Evolutionary conservation across 2,329 filamentous ascomycete genomes (phyloP).

Genomic region (Fonsecaea pugnacius): DNA sequence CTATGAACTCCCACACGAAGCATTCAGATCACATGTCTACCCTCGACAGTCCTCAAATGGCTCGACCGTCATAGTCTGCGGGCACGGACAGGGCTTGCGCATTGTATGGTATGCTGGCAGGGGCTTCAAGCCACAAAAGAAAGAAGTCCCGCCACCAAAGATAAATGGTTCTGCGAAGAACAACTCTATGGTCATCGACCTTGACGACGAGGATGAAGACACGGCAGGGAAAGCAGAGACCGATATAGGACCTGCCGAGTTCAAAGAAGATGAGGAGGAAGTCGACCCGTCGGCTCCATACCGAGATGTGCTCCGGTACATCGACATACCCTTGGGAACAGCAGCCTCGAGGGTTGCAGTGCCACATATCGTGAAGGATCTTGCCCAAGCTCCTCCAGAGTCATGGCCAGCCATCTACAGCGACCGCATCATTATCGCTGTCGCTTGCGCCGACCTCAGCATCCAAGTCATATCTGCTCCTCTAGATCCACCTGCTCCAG

Average conservation of each 20-base stretch:
- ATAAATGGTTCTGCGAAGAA: constrained; percentile 47
- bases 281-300: constrained; percentile 62
- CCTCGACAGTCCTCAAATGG: constrained; percentile 64
- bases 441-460: constrained; percentile 62
- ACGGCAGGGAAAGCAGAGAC: constrained; percentile 47
- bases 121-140: constrained; percentile 47
- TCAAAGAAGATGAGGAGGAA: constrained; percentile 62
- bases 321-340: constrained; percentile 60
- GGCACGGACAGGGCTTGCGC: constrained; percentile 61
- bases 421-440: constrained; percentile 58
- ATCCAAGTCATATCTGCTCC: constrained; percentile 61
- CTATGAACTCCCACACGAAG: constrained; percentile 64
- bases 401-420: constrained; percentile 54
- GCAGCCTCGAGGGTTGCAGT: constrained; percentile 59
- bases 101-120: constrained; percentile 65
- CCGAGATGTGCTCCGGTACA: constrained; percentile 57
- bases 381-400: constrained; percentile 33
- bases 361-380: constrained; percentile 48
- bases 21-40: constrained; percentile 61
- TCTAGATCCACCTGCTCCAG: constrained; percentile 56
- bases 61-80: constrained; percentile 65
- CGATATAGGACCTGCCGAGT: constrained; percentile 44
- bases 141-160: constrained; percentile 40
- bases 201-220: constrained; percentile 58
- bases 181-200: constrained; percentile 61